phyloP scores from a whole-genome alignment of 78 protist species.

The slime mould (Dictyostelium discoideum) region dicty_2.7 NC_007090.3:2028001-2028500 shows the following conservation, averaged over 20 bases:
- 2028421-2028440: background rate
- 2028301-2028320: slow-evolving; percentile 39
- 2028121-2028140: background rate
- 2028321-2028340: background rate
- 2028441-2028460: background rate
- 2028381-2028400: background rate
- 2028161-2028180: background rate
- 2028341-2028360: background rate
- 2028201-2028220: slow-evolving; percentile 4
- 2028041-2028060: background rate
- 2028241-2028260: background rate
- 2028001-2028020: background rate
- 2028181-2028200: background rate
- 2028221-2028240: slow-evolving; percentile 15
- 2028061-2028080: background rate
- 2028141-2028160: background rate
- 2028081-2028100: slow-evolving; percentile 3
- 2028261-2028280: slow-evolving; percentile 29
- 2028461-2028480: background rate
- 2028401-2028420: too few species aligned
- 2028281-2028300: slow-evolving; percentile 40
- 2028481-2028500: background rate
- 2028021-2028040: background rate
- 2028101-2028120: background rate
- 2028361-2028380: background rate